Conservation (phyloP, 345 rosid species). For the Euphorbia pulcherrima region DNA sequence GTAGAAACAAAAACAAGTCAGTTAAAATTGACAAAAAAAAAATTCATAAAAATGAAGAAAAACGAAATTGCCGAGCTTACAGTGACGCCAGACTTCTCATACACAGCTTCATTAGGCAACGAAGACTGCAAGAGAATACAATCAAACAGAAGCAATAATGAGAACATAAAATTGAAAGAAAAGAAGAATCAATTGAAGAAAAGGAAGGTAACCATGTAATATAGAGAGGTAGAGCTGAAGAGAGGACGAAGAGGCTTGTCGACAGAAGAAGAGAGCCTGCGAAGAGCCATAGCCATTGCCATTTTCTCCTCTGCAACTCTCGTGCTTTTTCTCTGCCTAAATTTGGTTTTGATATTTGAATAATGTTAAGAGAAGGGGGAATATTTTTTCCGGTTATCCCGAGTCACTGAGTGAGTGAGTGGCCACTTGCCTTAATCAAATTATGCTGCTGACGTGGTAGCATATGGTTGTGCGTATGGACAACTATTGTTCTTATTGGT, state of each 20-base stretch:
- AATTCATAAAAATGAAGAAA: background rate
- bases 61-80: constrained; percentile 32
- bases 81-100: constrained; percentile 66
- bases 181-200: background rate
- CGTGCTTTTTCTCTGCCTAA: background rate
- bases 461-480: no score
- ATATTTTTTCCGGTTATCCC: background rate
- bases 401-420: background rate
- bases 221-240: constrained; percentile 52
- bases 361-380: background rate
- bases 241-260: constrained; percentile 81
- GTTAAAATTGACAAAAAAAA: background rate
- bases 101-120: constrained; percentile 85
- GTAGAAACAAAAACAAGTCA: no score
- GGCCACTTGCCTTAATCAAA: background rate
- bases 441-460: no score
- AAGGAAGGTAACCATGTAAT: constrained; percentile 47
- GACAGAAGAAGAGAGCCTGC: constrained; percentile 81
- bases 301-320: constrained; percentile 6
- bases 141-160: background rate
- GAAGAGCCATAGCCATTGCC: constrained; percentile 87
- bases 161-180: background rate
- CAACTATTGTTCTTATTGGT: no score
- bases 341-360: constrained; percentile 19
- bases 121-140: constrained; percentile 55